These are phyloP conservation scores for Cercophora sp. DNA, from an alignment of 495 filamentous ascomycete genomes.

Conservation along the genomic window DNA sequence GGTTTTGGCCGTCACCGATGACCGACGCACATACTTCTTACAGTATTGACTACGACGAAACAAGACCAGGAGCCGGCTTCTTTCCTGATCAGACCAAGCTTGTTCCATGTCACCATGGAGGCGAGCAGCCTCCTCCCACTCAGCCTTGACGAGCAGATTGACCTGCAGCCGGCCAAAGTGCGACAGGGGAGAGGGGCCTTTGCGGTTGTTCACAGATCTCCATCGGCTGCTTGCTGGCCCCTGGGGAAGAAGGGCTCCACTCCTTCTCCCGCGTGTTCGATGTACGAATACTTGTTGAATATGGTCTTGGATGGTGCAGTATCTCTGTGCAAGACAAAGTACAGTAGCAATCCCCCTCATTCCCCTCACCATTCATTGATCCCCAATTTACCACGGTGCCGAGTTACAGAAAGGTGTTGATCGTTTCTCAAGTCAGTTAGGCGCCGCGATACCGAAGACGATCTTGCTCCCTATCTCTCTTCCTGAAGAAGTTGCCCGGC, in stretches of 20 bases:
- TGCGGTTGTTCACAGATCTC: background rate
- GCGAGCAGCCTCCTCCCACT: too few species aligned
- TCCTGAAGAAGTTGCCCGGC: too few species aligned
- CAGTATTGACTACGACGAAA: slow-evolving; percentile 2
- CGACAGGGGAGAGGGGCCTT: background rate
- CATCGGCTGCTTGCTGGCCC: background rate
- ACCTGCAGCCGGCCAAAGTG: background rate
- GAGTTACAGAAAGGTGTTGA: too few species aligned
- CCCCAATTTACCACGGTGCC: too few species aligned
- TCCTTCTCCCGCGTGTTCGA: slow-evolving; percentile 5
- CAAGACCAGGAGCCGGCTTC: background rate
- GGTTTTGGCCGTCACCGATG: background rate
- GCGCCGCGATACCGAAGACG: too few species aligned
- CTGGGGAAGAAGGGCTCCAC: slow-evolving; percentile 1
- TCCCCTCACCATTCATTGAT: too few species aligned
- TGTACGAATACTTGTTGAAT: background rate
- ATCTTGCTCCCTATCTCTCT: too few species aligned
- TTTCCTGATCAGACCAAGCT: background rate
- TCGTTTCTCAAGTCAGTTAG: too few species aligned
- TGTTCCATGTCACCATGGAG: slow-evolving; percentile 12
- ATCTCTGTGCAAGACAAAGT: background rate
- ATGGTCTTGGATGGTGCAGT: background rate
- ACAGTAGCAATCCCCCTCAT: background rate
- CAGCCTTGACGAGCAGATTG: slow-evolving; percentile 3
- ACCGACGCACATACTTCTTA: background rate